Conservation (phyloP, 495 filamentous ascomycete species). For the Hypoxylon perforatum region DNA sequence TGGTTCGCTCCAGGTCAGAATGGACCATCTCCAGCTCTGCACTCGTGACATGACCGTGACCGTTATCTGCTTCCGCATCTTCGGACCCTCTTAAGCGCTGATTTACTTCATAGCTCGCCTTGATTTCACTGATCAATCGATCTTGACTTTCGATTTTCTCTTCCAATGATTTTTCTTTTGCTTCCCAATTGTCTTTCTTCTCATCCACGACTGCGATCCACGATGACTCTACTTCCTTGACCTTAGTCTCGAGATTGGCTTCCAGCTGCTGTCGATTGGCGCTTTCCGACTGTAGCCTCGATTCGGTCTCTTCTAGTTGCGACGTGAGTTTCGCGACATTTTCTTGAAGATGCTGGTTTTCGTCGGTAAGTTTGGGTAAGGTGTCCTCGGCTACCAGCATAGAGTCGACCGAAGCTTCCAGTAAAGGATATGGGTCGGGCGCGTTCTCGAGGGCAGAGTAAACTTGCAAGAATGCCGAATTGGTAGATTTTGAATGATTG, state of each 20-base stretch:
- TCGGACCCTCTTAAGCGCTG: slow-evolving; percentile 83
- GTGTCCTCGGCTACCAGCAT: slow-evolving; percentile 91
- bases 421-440: slow-evolving; percentile 93
- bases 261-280: slow-evolving; percentile 78
- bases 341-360: slow-evolving; percentile 86
- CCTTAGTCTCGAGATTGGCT: slow-evolving; percentile 75
- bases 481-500: slow-evolving; percentile 91
- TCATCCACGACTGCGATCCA: slow-evolving; percentile 94
- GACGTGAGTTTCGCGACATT: slow-evolving; percentile 82
- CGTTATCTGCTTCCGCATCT: slow-evolving; percentile 62
- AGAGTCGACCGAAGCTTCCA: slow-evolving; percentile 96
- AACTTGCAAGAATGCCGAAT: slow-evolving; percentile 88
- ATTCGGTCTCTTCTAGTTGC: slow-evolving; percentile 90
- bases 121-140: slow-evolving; percentile 89
- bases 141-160: slow-evolving; percentile 97
- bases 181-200: slow-evolving; percentile 95
- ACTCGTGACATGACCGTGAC: slow-evolving; percentile 73
- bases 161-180: slow-evolving; percentile 90
- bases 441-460: slow-evolving; percentile 96
- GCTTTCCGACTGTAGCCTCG: slow-evolving; percentile 77
- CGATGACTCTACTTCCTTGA: slow-evolving; percentile 87
- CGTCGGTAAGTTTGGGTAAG: slow-evolving; percentile 83
- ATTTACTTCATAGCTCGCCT: slow-evolving; percentile 96
- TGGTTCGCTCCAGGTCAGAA: slow-evolving; percentile 91
- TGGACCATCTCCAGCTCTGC: slow-evolving; percentile 94